Base-by-base conservation (phyloP, 306 rosid species). In the Quercus gilva region DNA sequence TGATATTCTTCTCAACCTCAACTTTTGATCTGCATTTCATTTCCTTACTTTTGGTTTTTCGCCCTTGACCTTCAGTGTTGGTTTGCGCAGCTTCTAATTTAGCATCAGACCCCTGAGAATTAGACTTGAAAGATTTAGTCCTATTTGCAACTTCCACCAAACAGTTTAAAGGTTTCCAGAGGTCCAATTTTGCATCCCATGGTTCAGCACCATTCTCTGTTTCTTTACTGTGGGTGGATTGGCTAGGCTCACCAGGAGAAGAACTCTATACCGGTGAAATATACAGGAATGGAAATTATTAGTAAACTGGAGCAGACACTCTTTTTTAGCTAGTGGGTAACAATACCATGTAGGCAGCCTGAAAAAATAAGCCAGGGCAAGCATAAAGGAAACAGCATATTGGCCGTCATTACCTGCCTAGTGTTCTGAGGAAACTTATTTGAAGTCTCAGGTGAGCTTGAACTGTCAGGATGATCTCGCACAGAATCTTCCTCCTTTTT, bases 101-200 rank as follows among this genome's bases (percentile, higher is more conserved):
- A 61, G 89, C 81, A 71, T 87, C 91, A 69, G 82, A 79, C 9
- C 88, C 93, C 80, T 90, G 95, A 33, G 81, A 74, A 84, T 79
- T 88, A 71, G 97, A 82, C 87, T 91, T 95, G 80, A 83, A 86
- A 83, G 92, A 85, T 82, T 93, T 95, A 78, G 91, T 93, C 87
- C 98, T 86, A 80, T 94, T 89, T 72, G 99, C 98, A 25, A 88
- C 94, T 85, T 95, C 99, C 55, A 93, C 99, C 80, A 95, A 86
- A 81, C 76, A 93, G 81, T 91, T 95, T 79, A 95, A 84, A 12
- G 99, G 98, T 83, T 91, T 91, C 99, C 99, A 93, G 65, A 92
- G 93, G 84, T 93, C 99, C 85, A 78, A 51, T 82, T 93, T 93
- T 74, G 94, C 88, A 55, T 89, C 93, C 84, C 86, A 76, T 49